Base-by-base conservation (phyloP, 2,329 filamentous ascomycete genomes). In the Blastomyces parvus region DNA sequence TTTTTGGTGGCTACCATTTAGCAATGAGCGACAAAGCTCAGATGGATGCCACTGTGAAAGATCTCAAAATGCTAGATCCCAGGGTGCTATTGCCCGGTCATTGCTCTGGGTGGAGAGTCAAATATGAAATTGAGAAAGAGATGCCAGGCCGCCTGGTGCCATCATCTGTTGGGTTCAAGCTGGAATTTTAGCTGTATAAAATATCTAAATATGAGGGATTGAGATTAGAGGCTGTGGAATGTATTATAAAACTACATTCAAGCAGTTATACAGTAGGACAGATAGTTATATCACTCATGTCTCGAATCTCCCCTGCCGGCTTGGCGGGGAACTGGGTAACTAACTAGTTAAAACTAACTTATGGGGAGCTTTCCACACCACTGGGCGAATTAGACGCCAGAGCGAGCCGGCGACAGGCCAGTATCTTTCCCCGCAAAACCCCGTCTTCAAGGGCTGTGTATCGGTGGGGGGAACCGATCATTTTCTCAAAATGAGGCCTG, bases 101-200 rank as follows among this genome's bases (percentile, higher is more conserved):
- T 69, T 84, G 82, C 66, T 80, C 82, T 0, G 82, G 82, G 6
- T 85, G 82, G 81, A 74, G 81, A 65, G 82, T 80, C 44, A 83
- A 83, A 69, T 79, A 79, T 66, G 76, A 76, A 53, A 82, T 83
- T 65, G 80, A 83, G 69, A 79, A 76, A 64, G 72, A 76, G 46
- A 81, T 83, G 77, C 79, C 80, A 0, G 81, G 81, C 2, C 72
- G 73, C 2, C 67, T 83, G 64, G 80, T 80, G 8, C 82, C 82
- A 36, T 79, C 78, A 27, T 81, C 81, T 14, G 81, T 82, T 17
- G 82, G 82, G 2, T 78, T 77, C 25, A 80, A 69, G 57, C 74
- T 77, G 59, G 65, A 62, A 8, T 75, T 78, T 61, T 79, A 46
- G 52, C 25, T 17, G 25, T 33, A n/a, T 30, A 30, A 11, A 30